These are phyloP conservation scores for Rhizoclosmatium sp. DNA, from an alignment of 192 early-diverging fungal species.

Conservation along the genomic window DNA sequence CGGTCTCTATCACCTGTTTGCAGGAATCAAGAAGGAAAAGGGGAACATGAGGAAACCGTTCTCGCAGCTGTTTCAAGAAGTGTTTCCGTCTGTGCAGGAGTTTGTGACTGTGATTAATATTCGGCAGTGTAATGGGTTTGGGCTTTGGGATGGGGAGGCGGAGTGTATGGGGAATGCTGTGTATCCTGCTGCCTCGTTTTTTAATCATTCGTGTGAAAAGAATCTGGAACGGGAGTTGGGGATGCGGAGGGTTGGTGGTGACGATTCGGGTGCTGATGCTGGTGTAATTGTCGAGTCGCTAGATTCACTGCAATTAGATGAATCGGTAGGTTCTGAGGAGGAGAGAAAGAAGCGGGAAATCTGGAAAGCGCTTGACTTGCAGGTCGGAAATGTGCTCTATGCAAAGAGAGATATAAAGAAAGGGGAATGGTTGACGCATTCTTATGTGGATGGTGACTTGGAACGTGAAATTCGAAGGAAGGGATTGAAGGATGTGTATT, in stretches of 20 bases:
- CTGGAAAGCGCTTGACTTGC: slow-evolving; percentile 12
- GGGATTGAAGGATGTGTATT: slow-evolving; percentile 31
- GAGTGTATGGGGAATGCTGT: slow-evolving; percentile 44
- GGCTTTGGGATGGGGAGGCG: slow-evolving; percentile 40
- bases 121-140: slow-evolving; percentile 42
- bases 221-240: slow-evolving; percentile 30
- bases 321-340: not conserved
- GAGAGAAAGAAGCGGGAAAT: not conserved
- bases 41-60: not conserved
- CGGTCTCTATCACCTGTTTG: slow-evolving; percentile 13
- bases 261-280: not conserved
- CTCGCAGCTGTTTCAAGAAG: slow-evolving; percentile 19
- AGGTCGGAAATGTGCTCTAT: slow-evolving; percentile 2
- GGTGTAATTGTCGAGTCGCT: not conserved
- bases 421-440: slow-evolving; percentile 28
- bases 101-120: slow-evolving; percentile 31
- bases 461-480: slow-evolving; percentile 5
- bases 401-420: slow-evolving; percentile 23
- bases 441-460: slow-evolving; percentile 26
- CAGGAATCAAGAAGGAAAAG: not conserved
- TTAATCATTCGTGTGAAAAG: slow-evolving; percentile 49
- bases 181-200: slow-evolving; percentile 42
- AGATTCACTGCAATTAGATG: not conserved
- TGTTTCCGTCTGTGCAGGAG: slow-evolving; percentile 25
- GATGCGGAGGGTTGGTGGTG: not conserved